Evolutionary conservation across 345 rosid genomes (phyloP).

Genomic region (Citrus hindsii): DNA sequence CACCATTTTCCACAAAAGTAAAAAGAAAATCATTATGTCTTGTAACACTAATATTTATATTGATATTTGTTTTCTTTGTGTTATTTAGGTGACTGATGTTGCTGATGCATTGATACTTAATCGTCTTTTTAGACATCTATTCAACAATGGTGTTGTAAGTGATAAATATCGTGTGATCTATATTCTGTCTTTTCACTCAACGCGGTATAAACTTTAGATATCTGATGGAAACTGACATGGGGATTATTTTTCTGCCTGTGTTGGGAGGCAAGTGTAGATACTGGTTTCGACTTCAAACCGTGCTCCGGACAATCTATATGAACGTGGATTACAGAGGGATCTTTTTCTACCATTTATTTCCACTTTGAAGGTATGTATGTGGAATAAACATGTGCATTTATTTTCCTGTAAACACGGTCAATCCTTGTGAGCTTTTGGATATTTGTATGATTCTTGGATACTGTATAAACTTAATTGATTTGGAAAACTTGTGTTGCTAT

Average conservation of each 20-base stretch:
- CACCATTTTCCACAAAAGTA: neutral
- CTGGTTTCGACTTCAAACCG: constrained; percentile 96
- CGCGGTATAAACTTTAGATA: neutral
- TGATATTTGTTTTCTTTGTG: constrained; percentile 15
- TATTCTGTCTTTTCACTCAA: neutral
- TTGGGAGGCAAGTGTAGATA: constrained; percentile 64
- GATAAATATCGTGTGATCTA: constrained; percentile 5
- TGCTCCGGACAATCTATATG: constrained; percentile 96
- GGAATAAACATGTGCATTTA: neutral
- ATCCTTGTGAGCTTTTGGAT: neutral
- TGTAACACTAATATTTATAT: neutral
- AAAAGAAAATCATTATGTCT: neutral
- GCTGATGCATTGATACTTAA: constrained; percentile 97
- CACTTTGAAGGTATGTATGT: constrained; percentile 62
- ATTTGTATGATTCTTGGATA: neutral
- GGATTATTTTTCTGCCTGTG: constrained; percentile 20
- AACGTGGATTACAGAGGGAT: constrained; percentile 97
- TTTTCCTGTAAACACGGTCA: neutral
- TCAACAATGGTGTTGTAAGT: constrained; percentile 87
- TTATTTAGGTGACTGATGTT: constrained; percentile 82
- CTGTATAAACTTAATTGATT: constrained; percentile 5
- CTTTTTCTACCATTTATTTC: constrained; percentile 90
- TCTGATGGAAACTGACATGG: constrained; percentile 15
- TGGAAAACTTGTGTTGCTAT: constrained; percentile 13
- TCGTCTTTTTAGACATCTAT: constrained; percentile 78